Percentiles rank a stretch among this genome's conserved stretches.
Conservation (phyloP, 2,329 filamentous ascomycete genomes). For the Venturia pyrina region DNA sequence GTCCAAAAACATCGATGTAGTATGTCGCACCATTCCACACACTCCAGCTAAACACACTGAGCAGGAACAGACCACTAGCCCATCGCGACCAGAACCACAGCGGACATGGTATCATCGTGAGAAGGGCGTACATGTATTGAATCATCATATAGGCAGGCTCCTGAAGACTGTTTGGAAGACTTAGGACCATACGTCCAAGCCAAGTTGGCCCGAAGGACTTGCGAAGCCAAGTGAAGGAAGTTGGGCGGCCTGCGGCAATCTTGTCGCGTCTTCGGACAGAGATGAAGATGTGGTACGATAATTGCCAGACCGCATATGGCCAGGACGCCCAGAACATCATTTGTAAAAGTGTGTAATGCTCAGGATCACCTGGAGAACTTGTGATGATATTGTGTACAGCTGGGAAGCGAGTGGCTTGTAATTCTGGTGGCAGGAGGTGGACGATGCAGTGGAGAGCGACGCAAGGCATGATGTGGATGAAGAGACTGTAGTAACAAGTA, state of each 20-base stretch:
- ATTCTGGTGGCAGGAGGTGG: slow-evolving; percentile 60
- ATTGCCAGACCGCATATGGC: slow-evolving; percentile 88
- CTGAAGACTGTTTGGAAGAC: slow-evolving; percentile 64
- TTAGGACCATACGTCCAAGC: slow-evolving; percentile 77
- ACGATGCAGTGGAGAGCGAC: slow-evolving; percentile 87
- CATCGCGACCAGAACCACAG: slow-evolving; percentile 88
- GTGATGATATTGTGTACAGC: slow-evolving; percentile 74
- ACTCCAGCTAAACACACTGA: slow-evolving; percentile 82
- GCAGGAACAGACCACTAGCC: slow-evolving; percentile 67
- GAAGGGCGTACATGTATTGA: slow-evolving; percentile 80
- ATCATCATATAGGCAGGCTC: slow-evolving; percentile 93
- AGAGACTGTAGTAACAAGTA: slow-evolving; percentile 47
- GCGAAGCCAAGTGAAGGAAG: slow-evolving; percentile 94
- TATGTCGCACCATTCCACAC: slow-evolving; percentile 95
- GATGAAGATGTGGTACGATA: slow-evolving; percentile 89
- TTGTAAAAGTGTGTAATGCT: slow-evolving; percentile 66
- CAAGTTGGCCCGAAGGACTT: slow-evolving; percentile 81
- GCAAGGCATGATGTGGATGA: slow-evolving; percentile 99
- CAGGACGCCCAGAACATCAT: slow-evolving; percentile 95
- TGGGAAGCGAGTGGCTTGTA: slow-evolving; percentile 64
- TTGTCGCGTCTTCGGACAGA: slow-evolving; percentile 90
- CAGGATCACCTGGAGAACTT: slow-evolving; percentile 57
- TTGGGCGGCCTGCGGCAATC: slow-evolving; percentile 89
- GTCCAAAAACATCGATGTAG: slow-evolving; percentile 97
- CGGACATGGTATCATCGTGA: slow-evolving; percentile 91